Evolutionary conservation across 768 basidiomycete genomes (phyloP).

Genomic region (Boletellus ananiceps): DNA sequence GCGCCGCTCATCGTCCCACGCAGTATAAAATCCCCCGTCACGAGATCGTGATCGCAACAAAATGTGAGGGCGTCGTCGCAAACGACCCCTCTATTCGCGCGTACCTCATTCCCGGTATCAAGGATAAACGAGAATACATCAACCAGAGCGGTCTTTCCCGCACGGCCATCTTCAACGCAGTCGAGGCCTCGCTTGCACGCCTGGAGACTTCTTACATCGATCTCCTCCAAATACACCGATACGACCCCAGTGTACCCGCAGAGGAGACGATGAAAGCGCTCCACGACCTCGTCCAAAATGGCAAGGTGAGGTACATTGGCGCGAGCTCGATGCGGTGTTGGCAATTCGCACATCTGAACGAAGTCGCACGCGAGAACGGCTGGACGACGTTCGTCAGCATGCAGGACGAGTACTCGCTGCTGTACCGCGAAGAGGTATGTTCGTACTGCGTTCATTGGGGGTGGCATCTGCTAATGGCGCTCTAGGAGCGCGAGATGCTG

Average conservation of each 20-base stretch:
- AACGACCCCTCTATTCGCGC: constrained; percentile 2
- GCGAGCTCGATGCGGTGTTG: constrained; percentile 45
- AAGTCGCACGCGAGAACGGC: constrained; percentile 39
- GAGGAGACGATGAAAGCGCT: constrained; percentile 50
- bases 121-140: constrained; percentile 16
- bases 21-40: constrained; percentile 32
- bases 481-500: constrained; percentile 43
- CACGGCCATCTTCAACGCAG: constrained; percentile 36
- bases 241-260: constrained; percentile 33
- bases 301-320: constrained; percentile 50
- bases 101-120: background rate
- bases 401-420: constrained; percentile 49
- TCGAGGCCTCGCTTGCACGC: constrained; percentile 34
- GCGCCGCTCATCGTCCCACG: background rate
- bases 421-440: constrained; percentile 50
- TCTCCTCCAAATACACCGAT: constrained; percentile 44
- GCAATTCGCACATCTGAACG: constrained; percentile 43
- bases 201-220: constrained; percentile 36
- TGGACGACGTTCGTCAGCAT: constrained; percentile 56
- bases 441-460: background rate
- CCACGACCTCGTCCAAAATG: constrained; percentile 44
- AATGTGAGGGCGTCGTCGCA: constrained; percentile 19
- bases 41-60: constrained; percentile 31
- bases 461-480: background rate
- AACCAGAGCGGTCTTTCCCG: constrained; percentile 36